Evolutionary conservation across 352 stramenopile genomes (phyloP).

Genomic region (Peronospora farinosa): DNA sequence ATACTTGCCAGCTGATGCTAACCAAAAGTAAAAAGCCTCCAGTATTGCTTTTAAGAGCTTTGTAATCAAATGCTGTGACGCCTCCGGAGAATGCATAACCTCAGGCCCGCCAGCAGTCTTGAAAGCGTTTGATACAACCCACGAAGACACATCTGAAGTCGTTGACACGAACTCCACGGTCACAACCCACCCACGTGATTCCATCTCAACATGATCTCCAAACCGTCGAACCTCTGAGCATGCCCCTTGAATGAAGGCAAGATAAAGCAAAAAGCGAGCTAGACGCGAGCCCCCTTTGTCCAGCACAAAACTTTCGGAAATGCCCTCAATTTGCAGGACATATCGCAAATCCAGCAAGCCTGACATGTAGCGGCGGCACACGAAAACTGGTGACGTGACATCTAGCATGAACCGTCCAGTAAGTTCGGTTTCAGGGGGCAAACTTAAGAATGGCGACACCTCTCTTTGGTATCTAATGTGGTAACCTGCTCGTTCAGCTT

Average conservation of each 20-base stretch:
- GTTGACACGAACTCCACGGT: constrained; percentile 82
- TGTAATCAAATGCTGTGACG: constrained; percentile 34
- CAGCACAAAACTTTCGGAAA: constrained; percentile 85
- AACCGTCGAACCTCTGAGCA: constrained; percentile 54
- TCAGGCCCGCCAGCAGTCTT: constrained; percentile 33
- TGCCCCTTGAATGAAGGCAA: constrained; percentile 71
- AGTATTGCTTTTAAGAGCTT: constrained; percentile 60
- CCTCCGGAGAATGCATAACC: constrained; percentile 18
- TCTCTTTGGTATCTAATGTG: constrained; percentile 32
- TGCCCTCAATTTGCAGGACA: constrained; percentile 95
- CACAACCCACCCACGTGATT: constrained; percentile 76
- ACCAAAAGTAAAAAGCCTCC: constrained; percentile 78
- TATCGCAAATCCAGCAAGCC: constrained; percentile 97
- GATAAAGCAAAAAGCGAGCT: constrained; percentile 62
- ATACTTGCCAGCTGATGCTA: constrained; percentile 67
- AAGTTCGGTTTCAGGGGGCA: constrained; percentile 54
- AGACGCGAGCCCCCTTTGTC: constrained; percentile 52
- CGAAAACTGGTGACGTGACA: constrained; percentile 88
- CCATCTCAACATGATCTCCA: constrained; percentile 71
- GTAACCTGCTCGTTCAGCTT: constrained; percentile 39
- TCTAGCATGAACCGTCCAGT: constrained; percentile 59
- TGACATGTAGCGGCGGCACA: constrained; percentile 92
- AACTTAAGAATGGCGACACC: constrained; percentile 41
- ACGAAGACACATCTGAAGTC: constrained; percentile 69
- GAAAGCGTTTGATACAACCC: constrained; percentile 76